Conservation (phyloP, 495 filamentous ascomycete genomes). For the Acidomyces sp. region DNA sequence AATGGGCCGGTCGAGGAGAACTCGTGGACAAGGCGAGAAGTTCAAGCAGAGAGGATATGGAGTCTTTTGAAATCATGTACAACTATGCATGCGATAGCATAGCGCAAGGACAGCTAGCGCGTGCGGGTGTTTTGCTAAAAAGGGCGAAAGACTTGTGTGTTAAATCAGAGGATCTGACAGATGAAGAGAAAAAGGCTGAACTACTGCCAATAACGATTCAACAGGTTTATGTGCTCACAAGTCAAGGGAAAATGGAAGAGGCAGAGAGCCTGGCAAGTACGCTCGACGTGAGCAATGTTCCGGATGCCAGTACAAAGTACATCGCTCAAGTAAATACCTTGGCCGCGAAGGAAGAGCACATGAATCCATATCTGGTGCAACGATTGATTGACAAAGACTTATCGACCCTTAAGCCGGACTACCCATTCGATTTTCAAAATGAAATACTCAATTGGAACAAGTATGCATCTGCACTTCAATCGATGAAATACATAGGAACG, state of each 20-base stretch:
- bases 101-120: constrained; percentile 59
- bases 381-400: constrained; percentile 41
- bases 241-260: constrained; percentile 59
- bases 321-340: constrained; percentile 71
- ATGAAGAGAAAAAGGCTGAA: constrained; percentile 74
- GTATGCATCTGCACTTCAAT: constrained; percentile 60
- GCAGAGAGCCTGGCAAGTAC: constrained; percentile 52
- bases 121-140: constrained; percentile 68
- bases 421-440: constrained; percentile 65
- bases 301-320: constrained; percentile 61
- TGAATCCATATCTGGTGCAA: constrained; percentile 70
- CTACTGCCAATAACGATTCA: constrained; percentile 76
- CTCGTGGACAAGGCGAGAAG: constrained; percentile 41
- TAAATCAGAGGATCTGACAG: constrained; percentile 63
- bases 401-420: constrained; percentile 36
- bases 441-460: constrained; percentile 54
- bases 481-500: constrained; percentile 64
- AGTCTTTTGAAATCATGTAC: constrained; percentile 86
- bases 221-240: constrained; percentile 65
- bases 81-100: constrained; percentile 83
- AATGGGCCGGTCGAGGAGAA: constrained; percentile 57
- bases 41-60: constrained; percentile 61
- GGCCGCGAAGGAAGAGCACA: constrained; percentile 39
- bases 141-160: constrained; percentile 77
- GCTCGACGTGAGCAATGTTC: constrained; percentile 41